Conservation (phyloP, 371 early-diverging fungal species). For the Mortierella sp. region DNA sequence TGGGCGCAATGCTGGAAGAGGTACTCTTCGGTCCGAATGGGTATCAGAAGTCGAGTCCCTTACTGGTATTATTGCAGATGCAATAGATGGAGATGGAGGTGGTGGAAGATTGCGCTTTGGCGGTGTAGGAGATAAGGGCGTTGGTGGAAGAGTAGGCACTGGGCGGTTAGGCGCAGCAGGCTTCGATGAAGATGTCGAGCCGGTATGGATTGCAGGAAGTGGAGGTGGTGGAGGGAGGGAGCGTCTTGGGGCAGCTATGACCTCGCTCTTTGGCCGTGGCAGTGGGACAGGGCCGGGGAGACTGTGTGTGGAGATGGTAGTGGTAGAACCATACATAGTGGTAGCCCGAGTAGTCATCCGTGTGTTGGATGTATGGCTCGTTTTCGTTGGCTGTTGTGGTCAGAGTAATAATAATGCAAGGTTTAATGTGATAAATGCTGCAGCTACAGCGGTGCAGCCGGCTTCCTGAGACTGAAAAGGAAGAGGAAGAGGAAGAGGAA, state of each 20-base stretch:
- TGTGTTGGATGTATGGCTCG: conserved; percentile 2
- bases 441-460: too few species aligned
- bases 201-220: background rate
- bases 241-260: conserved; percentile 21
- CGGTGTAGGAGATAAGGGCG: background rate
- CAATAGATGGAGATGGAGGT: conserved; percentile 8
- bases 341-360: conserved; percentile 5
- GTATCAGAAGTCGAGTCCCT: background rate
- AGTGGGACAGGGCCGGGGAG: conserved; percentile 16
- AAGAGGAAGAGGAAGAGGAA: background rate
- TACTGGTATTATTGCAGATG: background rate
- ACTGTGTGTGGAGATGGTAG: background rate
- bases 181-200: background rate
- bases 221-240: conserved; percentile 29
- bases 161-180: conserved; percentile 18
- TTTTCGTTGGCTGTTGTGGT: background rate
- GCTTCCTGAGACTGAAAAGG: background rate
- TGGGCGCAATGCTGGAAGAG: conserved; percentile 5
- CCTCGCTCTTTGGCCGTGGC: conserved; percentile 40
- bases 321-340: conserved; percentile 20
- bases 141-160: conserved; percentile 1
- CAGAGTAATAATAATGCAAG: background rate
- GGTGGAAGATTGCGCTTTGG: conserved; percentile 28
- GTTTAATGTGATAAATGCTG: background rate
- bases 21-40: background rate